These are phyloP conservation scores for Elaeis guineensis DNA, from an alignment of 176 grass and related monocot species.

Conservation along the genomic window DNA sequence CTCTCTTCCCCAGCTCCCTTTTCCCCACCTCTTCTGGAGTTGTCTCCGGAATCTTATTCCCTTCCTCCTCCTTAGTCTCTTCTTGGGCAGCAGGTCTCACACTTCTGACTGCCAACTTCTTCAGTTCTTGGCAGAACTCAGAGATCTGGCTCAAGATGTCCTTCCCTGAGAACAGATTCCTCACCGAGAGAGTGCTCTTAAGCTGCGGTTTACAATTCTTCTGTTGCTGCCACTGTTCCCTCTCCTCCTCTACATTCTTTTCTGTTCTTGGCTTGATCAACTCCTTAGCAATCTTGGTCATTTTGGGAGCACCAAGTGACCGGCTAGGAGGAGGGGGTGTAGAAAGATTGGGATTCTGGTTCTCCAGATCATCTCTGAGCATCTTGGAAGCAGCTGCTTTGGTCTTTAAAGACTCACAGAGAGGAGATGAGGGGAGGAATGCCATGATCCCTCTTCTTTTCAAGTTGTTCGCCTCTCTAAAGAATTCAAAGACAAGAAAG, in stretches of 20 bases:
- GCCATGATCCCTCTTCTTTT: too few species aligned
- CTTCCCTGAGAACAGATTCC: constrained; percentile 85
- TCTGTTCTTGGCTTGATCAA: constrained; percentile 69
- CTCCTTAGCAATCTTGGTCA: constrained; percentile 59
- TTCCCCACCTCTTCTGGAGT: not conserved
- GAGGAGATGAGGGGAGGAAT: too few species aligned
- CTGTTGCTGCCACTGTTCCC: constrained; percentile 42
- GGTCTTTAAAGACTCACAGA: not conserved
- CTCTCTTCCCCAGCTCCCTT: not conserved
- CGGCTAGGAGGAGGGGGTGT: constrained; percentile 28
- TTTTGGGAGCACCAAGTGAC: constrained; percentile 44
- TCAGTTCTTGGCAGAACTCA: constrained; percentile 91
- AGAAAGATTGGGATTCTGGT: constrained; percentile 61
- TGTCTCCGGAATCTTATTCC: not conserved
- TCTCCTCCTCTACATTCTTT: constrained; percentile 36
- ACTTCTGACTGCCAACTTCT: constrained; percentile 55
- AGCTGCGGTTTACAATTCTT: constrained; percentile 45
- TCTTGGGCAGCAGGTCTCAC: constrained; percentile 13
- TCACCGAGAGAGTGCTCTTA: constrained; percentile 83
- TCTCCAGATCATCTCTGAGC: constrained; percentile 63
- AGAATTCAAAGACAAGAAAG: too few species aligned
- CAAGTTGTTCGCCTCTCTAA: too few species aligned
- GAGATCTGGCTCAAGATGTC: constrained; percentile 90
- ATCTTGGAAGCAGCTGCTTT: constrained; percentile 39
- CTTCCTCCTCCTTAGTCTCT: constrained; percentile 28